Evolutionary conservation across 2,329 filamentous ascomycete genomes (phyloP), one percentile per base, ranked within the genome.

Genomic region (Ceratocystis smalleyi): DNA sequence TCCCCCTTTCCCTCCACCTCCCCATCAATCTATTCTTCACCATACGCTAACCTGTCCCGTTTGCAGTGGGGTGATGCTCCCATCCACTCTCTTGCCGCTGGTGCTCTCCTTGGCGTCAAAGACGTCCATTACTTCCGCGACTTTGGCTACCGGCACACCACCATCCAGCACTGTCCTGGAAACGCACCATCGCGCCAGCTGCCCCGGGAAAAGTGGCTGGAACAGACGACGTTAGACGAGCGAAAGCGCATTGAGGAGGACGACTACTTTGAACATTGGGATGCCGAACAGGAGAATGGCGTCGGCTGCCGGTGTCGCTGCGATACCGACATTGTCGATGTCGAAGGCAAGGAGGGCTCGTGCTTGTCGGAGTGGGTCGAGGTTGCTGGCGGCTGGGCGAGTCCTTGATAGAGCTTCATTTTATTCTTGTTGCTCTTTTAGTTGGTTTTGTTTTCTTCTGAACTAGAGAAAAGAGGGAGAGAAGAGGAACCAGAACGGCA

Each of bases 51-150:
- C 66, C 64, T 55, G 35, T 60, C 19, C 57, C n/a, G 1, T 40
- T 15, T n/a, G 2, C 71, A 96, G 89, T 99, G 94, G 94, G 94
- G 94, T 76, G 94, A 99, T 76, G 94, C 94, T 65, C 94, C 94
- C 15, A 96, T 99, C 70, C 94, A 99, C 77, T 99, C 94, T 45
- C 87, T 99, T 62, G 94, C 94, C 32, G 92, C 94, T 30, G 94
- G 94, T 69, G 88, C 87, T 43, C 84, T 99, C 17, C 81, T 99
- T 40, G 81, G 84, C 1, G 85, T 88, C 59, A 79, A 80, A 64
- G 91, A 99, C 71, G 89, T 99, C 67, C 94, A 99, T 76, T 99
- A 99, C 77, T 99, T 99, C 85, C 90, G 94, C 70, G 94, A 99
- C 74, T 92, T 97, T 76, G 94, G 94, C 64, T 99, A 99, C 77